These are phyloP conservation scores for Ambrosia trifida DNA, from an alignment of 129 eudicot genomes.

Conservation along the genomic window DNA sequence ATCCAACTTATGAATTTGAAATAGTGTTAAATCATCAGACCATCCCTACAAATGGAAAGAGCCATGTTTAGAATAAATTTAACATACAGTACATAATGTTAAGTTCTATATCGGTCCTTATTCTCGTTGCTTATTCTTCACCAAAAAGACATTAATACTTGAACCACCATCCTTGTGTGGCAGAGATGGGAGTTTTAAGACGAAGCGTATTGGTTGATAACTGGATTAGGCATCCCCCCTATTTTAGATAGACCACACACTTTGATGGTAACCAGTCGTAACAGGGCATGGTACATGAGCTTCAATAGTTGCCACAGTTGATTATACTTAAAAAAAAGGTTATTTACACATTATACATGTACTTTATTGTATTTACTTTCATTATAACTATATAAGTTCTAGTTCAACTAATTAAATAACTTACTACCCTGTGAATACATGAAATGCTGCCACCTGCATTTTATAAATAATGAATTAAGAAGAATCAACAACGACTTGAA, in stretches of 20 bases:
- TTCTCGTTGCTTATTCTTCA: conserved; percentile 15
- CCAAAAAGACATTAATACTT: conserved; percentile 39
- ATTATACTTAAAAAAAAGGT: neutral
- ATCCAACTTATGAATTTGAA: conserved; percentile 6
- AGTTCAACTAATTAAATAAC: too few relatives aligned
- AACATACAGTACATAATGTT: conserved; percentile 29
- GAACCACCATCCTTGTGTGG: conserved; percentile 80
- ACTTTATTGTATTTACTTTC: too few relatives aligned
- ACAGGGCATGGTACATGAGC: conserved; percentile 96
- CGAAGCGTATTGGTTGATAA: conserved; percentile 69
- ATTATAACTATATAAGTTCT: neutral
- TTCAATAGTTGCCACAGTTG: conserved; percentile 66
- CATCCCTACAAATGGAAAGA: conserved; percentile 6
- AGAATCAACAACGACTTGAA: too few relatives aligned
- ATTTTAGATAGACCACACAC: conserved; percentile 80
- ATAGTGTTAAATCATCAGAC: conserved; percentile 6
- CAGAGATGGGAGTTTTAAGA: conserved; percentile 63
- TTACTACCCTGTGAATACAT: too few relatives aligned
- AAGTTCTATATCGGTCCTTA: conserved; percentile 26
- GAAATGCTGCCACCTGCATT: too few relatives aligned
- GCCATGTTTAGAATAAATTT: conserved; percentile 5
- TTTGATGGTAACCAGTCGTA: conserved; percentile 83
- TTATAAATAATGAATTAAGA: too few relatives aligned
- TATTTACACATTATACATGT: neutral
- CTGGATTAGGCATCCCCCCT: conserved; percentile 62